These are phyloP conservation scores for Coelastrella sp. DNA, from an alignment of 139 green algal species.

Conservation along the genomic window DNA sequence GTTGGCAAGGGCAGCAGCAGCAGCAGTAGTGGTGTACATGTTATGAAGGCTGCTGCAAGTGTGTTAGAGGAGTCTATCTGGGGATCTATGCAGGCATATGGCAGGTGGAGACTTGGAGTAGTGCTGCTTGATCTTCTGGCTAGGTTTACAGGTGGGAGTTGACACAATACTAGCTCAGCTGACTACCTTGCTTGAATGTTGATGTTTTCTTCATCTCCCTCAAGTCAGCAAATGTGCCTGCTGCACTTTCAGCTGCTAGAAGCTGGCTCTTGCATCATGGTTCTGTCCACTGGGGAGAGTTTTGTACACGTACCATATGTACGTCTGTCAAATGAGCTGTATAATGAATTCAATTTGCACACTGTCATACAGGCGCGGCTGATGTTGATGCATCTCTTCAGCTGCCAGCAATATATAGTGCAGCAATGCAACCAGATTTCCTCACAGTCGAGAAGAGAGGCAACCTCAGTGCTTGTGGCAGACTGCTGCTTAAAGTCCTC, in stretches of 20 bases:
- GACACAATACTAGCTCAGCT: not conserved
- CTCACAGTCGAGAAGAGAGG: conserved; percentile 7
- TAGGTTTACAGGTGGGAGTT: conserved; percentile 19
- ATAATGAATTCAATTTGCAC: too few relatives aligned
- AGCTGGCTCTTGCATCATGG: too few relatives aligned
- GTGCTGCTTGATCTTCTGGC: conserved; percentile 24
- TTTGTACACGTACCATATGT: too few relatives aligned
- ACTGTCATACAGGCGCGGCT: not conserved
- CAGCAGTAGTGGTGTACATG: not conserved
- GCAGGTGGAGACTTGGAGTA: conserved; percentile 15
- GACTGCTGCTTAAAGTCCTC: conserved; percentile 33
- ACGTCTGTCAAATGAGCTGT: too few relatives aligned
- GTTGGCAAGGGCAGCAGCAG: not conserved
- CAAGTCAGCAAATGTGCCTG: too few relatives aligned
- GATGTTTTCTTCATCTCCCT: too few relatives aligned
- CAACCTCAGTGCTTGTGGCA: conserved; percentile 26
- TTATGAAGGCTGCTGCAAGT: not conserved
- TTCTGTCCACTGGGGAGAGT: too few relatives aligned
- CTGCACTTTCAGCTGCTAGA: too few relatives aligned
- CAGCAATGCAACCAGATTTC: conserved; percentile 22
- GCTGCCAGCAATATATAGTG: conserved; percentile 8
- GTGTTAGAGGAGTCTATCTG: conserved; percentile 24
- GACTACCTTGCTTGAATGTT: too few relatives aligned
- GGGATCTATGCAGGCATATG: conserved; percentile 27
- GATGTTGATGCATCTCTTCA: conserved; percentile 34